Evolutionary conservation across 176 grass and related monocot species (phyloP).

Genomic region (Puccinellia tenuiflora): DNA sequence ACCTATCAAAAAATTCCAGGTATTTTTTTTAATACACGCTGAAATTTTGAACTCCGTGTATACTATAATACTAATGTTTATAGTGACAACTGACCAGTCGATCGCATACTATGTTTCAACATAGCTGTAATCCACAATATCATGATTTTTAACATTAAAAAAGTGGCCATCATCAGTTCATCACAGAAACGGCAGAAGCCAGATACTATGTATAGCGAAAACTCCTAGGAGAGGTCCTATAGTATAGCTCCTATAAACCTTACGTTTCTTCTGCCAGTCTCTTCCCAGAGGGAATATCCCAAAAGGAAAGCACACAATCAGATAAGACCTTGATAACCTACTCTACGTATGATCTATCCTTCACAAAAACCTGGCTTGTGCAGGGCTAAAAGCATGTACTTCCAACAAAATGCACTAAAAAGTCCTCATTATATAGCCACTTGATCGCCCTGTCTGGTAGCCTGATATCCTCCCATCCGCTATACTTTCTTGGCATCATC

Average conservation of each 20-base stretch:
- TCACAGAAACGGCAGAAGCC: neutral
- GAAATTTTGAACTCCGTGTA: no score
- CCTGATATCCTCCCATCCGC: slow-evolving; percentile 23
- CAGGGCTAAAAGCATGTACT: slow-evolving; percentile 20
- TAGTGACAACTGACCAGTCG: neutral
- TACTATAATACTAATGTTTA: no score
- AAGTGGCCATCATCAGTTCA: slow-evolving; percentile 23
- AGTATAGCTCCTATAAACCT: neutral
- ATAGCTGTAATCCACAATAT: neutral
- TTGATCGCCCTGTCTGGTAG: slow-evolving; percentile 5
- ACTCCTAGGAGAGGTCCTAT: no score
- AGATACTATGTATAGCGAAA: no score
- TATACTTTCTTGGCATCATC: slow-evolving; percentile 32
- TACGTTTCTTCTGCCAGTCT: neutral
- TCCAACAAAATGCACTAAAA: slow-evolving; percentile 25
- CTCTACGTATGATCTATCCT: neutral
- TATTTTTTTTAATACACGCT: no score
- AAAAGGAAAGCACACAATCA: neutral
- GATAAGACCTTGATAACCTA: neutral
- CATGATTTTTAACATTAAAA: neutral
- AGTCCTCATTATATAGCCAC: slow-evolving; percentile 8
- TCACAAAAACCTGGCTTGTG: slow-evolving; percentile 17
- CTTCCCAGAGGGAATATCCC: slow-evolving; percentile 7
- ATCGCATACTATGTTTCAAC: neutral
- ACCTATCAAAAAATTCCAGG: no score